Base-by-base conservation (phyloP, 345 rosid genomes). In the Syzygium aqueum region DNA sequence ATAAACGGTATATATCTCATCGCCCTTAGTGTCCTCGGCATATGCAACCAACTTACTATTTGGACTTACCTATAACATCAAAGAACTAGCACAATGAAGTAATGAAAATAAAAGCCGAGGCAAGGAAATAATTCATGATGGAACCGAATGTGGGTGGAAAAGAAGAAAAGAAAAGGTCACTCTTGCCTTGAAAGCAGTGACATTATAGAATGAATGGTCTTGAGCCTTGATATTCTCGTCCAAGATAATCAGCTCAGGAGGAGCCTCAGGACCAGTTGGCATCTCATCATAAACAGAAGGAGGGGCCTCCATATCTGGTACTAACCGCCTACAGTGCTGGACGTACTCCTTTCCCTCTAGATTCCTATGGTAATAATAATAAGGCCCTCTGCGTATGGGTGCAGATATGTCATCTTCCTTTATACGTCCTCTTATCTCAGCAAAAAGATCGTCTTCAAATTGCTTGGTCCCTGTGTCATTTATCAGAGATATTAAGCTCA, bases 321-420 rank as follows among this genome's bases (percentile, higher is more conserved):
- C 54, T 8, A 51, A 85, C 53, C 96, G 93, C 85, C 99, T 91
- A 87, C 99, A 97, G 27, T 93, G 90, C 87, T 94, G 98, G 87
- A 56, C 94, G 91, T 97, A 97, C 91, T 97, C 99, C 89, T 95
- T 97, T 22, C 99, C 99, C 85, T 95, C 90, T 90, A 96, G 93
- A 77, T 90, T 94, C 89, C 94, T 95, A 50, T 84, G 16, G 40
- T 96, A 96, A 84, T 96, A 97, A 85, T 96, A 96, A 89, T 93
- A 97, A 85, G 93, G 89, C 52, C 96, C 97, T 88, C 91, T 92
- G 28, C 98, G 93, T 33, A 87, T 49, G 43, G 99, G 99, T n/a
- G 93, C 96, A 59, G 96, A 90, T 17, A 92, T 93, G 80, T 97
- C 99, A 85, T 95, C 98, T 93, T 97, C 98, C 92, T 97, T 96